phyloP scores from a whole-genome alignment of 257 asterid genomes.

The Paulownia fortunei region DNA sequence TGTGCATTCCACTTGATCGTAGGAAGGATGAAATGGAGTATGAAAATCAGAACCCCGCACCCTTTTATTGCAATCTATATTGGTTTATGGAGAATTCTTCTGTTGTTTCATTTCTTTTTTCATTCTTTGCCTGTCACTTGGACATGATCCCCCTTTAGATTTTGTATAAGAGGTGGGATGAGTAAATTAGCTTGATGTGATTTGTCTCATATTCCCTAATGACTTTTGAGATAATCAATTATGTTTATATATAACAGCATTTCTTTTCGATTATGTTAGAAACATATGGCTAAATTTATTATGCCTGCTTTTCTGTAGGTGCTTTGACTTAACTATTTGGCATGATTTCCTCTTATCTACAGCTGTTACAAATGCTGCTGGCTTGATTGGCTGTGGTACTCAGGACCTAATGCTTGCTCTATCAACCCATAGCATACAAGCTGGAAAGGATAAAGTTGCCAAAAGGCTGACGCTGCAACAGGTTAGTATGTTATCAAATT shows the following conservation, averaged over 20 bases:
- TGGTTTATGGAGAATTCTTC: background rate
- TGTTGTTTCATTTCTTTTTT: constrained; percentile 8
- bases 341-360: constrained; percentile 36
- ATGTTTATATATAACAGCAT: background rate
- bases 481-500: constrained; percentile 48
- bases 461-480: constrained; percentile 68
- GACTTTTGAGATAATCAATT: background rate
- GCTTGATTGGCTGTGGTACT: constrained; percentile 81
- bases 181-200: background rate
- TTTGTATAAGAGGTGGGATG: background rate
- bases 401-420: constrained; percentile 73
- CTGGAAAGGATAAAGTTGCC: constrained; percentile 69
- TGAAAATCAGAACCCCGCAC: too few species aligned
- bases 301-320: constrained; percentile 22
- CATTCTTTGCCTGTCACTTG: background rate
- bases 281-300: background rate
- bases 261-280: background rate
- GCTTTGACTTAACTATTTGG: constrained; percentile 28
- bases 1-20: background rate
- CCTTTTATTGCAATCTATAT: background rate
- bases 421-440: constrained; percentile 71
- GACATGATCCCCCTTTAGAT: background rate
- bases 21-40: background rate
- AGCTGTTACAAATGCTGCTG: constrained; percentile 82
- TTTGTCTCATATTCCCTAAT: background rate